A percentile compares a stretch with the other conserved stretches of the same genome.
Conservation (phyloP, 2,329 filamentous ascomycete species). For the Zymoseptoria pseudotritici region DNA sequence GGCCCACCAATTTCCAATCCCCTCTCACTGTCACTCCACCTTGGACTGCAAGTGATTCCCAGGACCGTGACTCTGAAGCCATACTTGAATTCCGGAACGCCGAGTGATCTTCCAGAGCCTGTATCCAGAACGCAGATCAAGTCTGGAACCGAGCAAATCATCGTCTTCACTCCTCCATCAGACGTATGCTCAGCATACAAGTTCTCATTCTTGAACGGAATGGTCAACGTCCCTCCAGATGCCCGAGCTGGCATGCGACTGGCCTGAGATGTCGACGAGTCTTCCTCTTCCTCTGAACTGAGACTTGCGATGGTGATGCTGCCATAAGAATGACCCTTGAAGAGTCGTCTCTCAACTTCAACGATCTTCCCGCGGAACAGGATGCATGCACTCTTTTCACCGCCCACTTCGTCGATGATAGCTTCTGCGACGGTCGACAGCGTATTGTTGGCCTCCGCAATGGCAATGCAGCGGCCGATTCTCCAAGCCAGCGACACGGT, state of each 20-base stretch:
- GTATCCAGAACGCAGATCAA: conserved; percentile 44
- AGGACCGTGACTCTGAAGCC: conserved; percentile 47
- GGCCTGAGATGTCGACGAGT: conserved; percentile 26
- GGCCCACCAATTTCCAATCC: conserved; percentile 47
- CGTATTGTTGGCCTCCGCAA: conserved; percentile 43
- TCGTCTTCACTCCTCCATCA: conserved; percentile 31
- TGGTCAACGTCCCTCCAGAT: conserved; percentile 46
- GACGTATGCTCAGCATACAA: conserved; percentile 48
- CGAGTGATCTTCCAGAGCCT: conserved; percentile 43
- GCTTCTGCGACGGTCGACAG: conserved; percentile 50
- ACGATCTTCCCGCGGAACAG: conserved; percentile 60
- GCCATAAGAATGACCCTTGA: conserved; percentile 53
- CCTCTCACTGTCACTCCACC: conserved; percentile 44
- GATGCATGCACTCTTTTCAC: conserved; percentile 45
- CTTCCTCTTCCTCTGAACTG: conserved; percentile 21
- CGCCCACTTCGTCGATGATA: conserved; percentile 53
- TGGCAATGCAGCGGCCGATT: conserved; percentile 54
- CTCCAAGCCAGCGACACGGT: conserved; percentile 40
- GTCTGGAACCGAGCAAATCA: conserved; percentile 44
- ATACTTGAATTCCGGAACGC: conserved; percentile 50
- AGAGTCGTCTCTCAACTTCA: conserved; percentile 49
- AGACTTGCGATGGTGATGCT: conserved; percentile 44
- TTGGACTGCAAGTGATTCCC: conserved; percentile 47
- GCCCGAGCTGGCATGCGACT: conserved; percentile 29
- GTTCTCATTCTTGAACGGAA: conserved; percentile 70